phyloP scores from a whole-genome alignment of 371 early-diverging fungal genomes.

The Polyrhizophydium stewartii region DNA sequence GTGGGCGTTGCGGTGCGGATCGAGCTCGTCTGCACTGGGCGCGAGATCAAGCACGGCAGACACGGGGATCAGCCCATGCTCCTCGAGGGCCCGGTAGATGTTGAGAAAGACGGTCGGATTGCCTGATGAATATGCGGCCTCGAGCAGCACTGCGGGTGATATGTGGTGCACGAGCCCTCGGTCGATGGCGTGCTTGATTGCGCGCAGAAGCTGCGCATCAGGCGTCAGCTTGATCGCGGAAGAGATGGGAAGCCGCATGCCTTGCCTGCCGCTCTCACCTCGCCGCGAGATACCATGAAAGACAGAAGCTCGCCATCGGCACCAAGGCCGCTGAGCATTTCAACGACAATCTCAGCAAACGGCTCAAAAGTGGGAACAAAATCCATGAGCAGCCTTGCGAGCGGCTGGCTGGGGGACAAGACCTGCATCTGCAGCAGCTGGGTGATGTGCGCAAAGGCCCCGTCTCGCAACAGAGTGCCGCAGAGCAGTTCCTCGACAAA shows the following conservation, averaged over 20 bases:
- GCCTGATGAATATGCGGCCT: neutral
- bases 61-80: neutral
- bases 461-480: neutral
- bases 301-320: neutral
- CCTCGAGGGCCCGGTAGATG: slow-evolving; percentile 1
- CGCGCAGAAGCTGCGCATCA: neutral
- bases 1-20: no score
- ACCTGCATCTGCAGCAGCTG: neutral
- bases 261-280: no score
- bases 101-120: neutral
- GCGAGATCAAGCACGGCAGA: neutral
- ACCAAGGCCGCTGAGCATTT: neutral
- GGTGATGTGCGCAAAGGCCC: neutral
- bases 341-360: neutral
- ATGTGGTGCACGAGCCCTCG: neutral
- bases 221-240: neutral
- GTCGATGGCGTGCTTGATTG: neutral
- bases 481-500: slow-evolving; percentile 1
- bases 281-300: neutral
- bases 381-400: neutral
- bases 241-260: neutral
- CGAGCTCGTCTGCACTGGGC: no score
- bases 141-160: neutral
- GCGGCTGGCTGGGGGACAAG: neutral
- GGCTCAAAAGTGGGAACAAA: neutral